phyloP scores from a whole-genome alignment of 495 filamentous ascomycete genomes.

The Penicillium silybi region DNA sequence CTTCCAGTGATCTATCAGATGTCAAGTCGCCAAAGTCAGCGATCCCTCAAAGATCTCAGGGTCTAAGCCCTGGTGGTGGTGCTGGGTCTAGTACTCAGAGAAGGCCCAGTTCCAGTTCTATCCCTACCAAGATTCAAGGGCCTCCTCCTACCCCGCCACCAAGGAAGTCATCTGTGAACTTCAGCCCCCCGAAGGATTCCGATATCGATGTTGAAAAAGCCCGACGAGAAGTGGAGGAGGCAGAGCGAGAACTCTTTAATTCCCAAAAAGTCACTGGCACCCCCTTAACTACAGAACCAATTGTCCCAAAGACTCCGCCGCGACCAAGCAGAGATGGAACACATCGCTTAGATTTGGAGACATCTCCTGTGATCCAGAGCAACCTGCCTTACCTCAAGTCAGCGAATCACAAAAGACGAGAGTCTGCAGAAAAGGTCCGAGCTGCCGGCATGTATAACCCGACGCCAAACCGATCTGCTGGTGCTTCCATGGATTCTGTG shows the following conservation, averaged over 20 bases:
- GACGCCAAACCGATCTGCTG: slow-evolving; percentile 22
- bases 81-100: not conserved
- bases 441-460: slow-evolving; percentile 5
- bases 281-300: not conserved
- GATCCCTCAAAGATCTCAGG: slow-evolving; percentile 19
- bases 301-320: slow-evolving; percentile 22
- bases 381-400: slow-evolving; percentile 54
- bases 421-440: slow-evolving; percentile 34
- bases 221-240: slow-evolving; percentile 23
- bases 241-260: slow-evolving; percentile 21
- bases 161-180: slow-evolving; percentile 60
- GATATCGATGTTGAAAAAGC: slow-evolving; percentile 22
- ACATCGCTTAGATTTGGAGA: slow-evolving; percentile 57
- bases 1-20: slow-evolving; percentile 60
- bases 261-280: not conserved
- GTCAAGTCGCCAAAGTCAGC: slow-evolving; percentile 55
- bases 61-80: not conserved
- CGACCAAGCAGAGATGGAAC: slow-evolving; percentile 82
- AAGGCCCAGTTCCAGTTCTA: not conserved
- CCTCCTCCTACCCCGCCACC: slow-evolving; percentile 59
- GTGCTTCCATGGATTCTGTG: slow-evolving; percentile 38
- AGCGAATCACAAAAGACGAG: slow-evolving; percentile 40
- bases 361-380: slow-evolving; percentile 72
- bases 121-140: slow-evolving; percentile 14
- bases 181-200: slow-evolving; percentile 19